Base-by-base conservation (phyloP, 352 stramenopile species). In the Phytophthora citrophthora region DNA sequence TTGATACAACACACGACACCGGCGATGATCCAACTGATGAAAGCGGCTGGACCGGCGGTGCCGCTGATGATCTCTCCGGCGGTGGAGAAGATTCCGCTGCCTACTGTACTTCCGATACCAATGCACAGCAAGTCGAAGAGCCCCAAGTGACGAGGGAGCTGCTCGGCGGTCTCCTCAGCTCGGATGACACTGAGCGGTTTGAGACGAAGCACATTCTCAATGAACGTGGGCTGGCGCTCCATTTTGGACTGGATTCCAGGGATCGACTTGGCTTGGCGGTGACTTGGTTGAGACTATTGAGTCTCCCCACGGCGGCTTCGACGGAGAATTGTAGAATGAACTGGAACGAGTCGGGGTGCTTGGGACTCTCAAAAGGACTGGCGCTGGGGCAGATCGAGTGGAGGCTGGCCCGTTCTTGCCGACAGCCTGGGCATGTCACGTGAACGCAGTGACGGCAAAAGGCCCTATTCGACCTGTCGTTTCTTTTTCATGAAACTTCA, bases 121-220 rank as follows among this genome's bases (percentile, higher is more conserved):
- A 98, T 89, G 51, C 74, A 91, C n/a, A 98, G 61, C 6, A 98
- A 69, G 68, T 98, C 94, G 52, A 95, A 93, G 29, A 98, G 77
- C 38, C 70, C 78, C 10, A 98, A 74, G 60, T 79, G 79, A 31
- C 86, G 82, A 36, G 68, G 75, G 7, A 94, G 69, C 43, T 91
- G 79, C 32, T 87, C 67, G 26, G 77, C 81, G 48, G 77, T 76
- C 64, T 93, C 83, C 62, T 94, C 86, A 44, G 85, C 83, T 38
- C 86, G 62, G 68, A 93, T 91, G 26, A 92, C 83, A 27, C 67
- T 64, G 15, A 93, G 49, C 8, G 85, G 85, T 70, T 93, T 93
- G 68, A 72, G 89, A 55, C 82, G 82, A 54, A 86, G 83, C 41
- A 86, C 50, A 44, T 87, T 77, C 49, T 77, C 70, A 43, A 83